Conservation (phyloP, 1,284 basidiomycete genomes). For the Sanghuangporus weigelae region DNA sequence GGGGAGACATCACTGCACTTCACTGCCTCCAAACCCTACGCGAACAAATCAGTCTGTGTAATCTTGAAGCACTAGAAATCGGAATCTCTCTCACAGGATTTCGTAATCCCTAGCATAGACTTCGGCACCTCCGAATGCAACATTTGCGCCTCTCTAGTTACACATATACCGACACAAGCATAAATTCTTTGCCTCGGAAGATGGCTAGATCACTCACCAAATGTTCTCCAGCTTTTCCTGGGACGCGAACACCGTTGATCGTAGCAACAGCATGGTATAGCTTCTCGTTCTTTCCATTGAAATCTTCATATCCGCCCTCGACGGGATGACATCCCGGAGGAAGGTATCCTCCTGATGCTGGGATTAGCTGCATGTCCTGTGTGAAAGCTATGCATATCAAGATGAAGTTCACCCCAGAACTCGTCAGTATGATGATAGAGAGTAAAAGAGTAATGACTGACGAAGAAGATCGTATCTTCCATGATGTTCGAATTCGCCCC, state of each 20-base stretch:
- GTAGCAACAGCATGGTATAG: slow-evolving; percentile 51
- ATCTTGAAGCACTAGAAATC: neutral
- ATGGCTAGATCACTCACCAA: slow-evolving; percentile 41
- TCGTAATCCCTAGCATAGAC: slow-evolving; percentile 43
- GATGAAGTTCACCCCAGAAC: neutral
- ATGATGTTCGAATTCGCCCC: slow-evolving; percentile 49
- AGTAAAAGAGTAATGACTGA: neutral
- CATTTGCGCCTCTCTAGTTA: slow-evolving; percentile 36
- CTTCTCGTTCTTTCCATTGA: slow-evolving; percentile 29
- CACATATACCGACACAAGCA: slow-evolving; percentile 19
- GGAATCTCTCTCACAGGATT: slow-evolving; percentile 42
- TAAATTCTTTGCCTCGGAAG: slow-evolving; percentile 12
- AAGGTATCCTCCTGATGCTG: slow-evolving; percentile 50
- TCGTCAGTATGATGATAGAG: neutral
- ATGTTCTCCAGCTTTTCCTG: slow-evolving; percentile 69
- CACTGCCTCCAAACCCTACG: slow-evolving; percentile 9
- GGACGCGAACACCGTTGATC: slow-evolving; percentile 49
- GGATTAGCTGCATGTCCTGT: slow-evolving; percentile 66
- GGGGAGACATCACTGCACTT: neutral
- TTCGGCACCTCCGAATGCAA: slow-evolving; percentile 39
- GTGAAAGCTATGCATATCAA: slow-evolving; percentile 38
- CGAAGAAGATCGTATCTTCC: slow-evolving; percentile 43
- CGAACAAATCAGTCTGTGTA: neutral
- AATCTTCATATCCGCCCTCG: slow-evolving; percentile 39
- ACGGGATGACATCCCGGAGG: slow-evolving; percentile 41